These are phyloP conservation scores for Haplosporangium sp. DNA, from an alignment of 371 early-diverging fungal genomes.

Conservation along the genomic window DNA sequence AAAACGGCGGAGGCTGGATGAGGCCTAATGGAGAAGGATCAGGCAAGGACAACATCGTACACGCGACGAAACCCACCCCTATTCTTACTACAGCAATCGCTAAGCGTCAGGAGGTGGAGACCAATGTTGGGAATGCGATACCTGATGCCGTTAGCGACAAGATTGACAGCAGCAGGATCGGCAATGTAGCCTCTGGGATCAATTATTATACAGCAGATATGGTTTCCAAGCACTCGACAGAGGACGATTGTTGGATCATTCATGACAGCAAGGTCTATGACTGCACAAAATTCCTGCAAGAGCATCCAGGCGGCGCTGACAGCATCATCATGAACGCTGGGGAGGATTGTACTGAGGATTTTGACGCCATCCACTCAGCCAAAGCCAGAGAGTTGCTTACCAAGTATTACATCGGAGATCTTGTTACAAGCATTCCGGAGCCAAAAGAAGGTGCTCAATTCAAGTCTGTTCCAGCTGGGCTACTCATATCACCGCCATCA, in stretches of 20 bases:
- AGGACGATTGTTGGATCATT: slow-evolving; percentile 91
- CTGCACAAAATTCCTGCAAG: slow-evolving; percentile 84
- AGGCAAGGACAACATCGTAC: slow-evolving; percentile 3
- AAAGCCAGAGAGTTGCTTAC: slow-evolving; percentile 79
- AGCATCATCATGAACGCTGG: slow-evolving; percentile 79
- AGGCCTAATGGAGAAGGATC: slow-evolving; percentile 10
- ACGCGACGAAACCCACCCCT: neutral
- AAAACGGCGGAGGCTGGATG: slow-evolving; percentile 65
- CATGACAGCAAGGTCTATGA: slow-evolving; percentile 90
- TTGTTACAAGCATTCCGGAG: slow-evolving; percentile 55
- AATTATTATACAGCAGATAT: slow-evolving; percentile 73
- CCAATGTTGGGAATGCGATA: neutral
- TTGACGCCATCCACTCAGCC: slow-evolving; percentile 88
- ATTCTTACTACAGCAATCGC: slow-evolving; percentile 14
- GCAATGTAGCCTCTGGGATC: slow-evolving; percentile 1
- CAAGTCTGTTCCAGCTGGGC: slow-evolving; percentile 10
- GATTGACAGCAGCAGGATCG: neutral
- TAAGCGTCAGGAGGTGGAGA: slow-evolving; percentile 5
- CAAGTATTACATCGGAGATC: slow-evolving; percentile 71
- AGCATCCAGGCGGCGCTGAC: slow-evolving; percentile 94
- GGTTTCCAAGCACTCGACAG: slow-evolving; percentile 80
- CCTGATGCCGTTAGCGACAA: neutral
- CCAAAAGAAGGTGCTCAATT: slow-evolving; percentile 3
- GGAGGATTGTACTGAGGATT: slow-evolving; percentile 87
- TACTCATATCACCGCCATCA: slow-evolving; percentile 19